Base-by-base conservation (phyloP, 495 filamentous ascomycete genomes). In the Lasiosphaeria hispida region DNA sequence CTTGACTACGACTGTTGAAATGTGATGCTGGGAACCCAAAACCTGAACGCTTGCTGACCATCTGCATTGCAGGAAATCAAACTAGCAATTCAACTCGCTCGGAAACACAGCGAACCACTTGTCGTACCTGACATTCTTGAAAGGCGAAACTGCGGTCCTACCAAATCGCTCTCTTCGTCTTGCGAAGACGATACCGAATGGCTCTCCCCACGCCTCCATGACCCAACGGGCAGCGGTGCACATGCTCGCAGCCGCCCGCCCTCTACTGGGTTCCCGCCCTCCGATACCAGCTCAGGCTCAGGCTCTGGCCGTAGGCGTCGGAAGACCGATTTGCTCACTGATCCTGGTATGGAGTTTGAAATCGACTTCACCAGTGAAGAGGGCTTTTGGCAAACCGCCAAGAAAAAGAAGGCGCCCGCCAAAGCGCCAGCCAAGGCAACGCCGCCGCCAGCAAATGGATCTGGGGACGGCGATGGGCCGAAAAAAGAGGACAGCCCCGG, bases 291-390 rank as follows among this genome's bases (percentile, higher is more conserved):
- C 7, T 41, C 53, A 10, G 44, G 48, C 36, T 36, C 58, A 4
- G 42, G 30, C 19, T 56, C 44, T 37, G 48, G 44, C 34, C 19
- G 54, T 17, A 60, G 23, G 23, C 23, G 23, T 30, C 23, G 23
- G 23, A 47, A 19, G 58, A 66, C 7, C 14, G 64, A 57, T 45
- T 47, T 72, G 18, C 38, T 71, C 35, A 44, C 39, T 14, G 68
- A 72, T 53, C 73, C 72, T 18, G 70, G 54, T 39, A 63, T 62
- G 49, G 60, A 65, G n/a, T 50, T 65, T n/a, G 59, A 53, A 17
- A 64, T 82, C 44, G 75, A 83, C 60, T 71, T 81, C 34, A 57
- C 61, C 3, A 74, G 72, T n/a, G 63, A 79, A 38, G 73, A 76
- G 13, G 77, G 79, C 7, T 77, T 82, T 55, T 53, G 65, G 4